Conservation (phyloP, 495 filamentous ascomycete species). For the Tetracladium setigerum region DNA sequence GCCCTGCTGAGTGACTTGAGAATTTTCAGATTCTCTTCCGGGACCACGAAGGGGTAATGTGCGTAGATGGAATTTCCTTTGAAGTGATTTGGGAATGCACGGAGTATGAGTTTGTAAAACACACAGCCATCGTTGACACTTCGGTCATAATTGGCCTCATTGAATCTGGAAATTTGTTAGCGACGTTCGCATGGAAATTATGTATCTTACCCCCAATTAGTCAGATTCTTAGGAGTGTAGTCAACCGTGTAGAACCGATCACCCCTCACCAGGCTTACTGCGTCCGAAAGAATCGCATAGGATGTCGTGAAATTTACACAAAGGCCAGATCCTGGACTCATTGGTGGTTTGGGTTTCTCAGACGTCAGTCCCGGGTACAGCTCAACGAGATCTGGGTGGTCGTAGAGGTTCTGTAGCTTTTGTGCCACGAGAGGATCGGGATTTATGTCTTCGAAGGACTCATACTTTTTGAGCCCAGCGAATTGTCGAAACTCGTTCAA, state of each 20-base stretch:
- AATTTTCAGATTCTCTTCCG: slow-evolving; percentile 65
- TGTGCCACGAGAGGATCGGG: slow-evolving; percentile 65
- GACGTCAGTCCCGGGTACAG: slow-evolving; percentile 77
- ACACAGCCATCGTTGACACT: slow-evolving; percentile 76
- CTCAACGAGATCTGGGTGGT: slow-evolving; percentile 72
- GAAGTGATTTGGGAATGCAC: slow-evolving; percentile 76
- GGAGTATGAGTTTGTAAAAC: slow-evolving; percentile 74
- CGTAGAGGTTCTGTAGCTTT: slow-evolving; percentile 67
- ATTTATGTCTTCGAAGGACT: slow-evolving; percentile 82
- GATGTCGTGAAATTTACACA: slow-evolving; percentile 78
- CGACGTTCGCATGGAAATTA: slow-evolving; percentile 22
- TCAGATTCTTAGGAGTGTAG: slow-evolving; percentile 68
- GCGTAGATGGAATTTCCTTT: slow-evolving; percentile 75
- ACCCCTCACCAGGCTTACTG: slow-evolving; percentile 75
- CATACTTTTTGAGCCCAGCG: slow-evolving; percentile 66
- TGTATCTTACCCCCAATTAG: slow-evolving; percentile 60
- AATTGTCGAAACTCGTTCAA: slow-evolving; percentile 84
- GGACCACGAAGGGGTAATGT: slow-evolving; percentile 81
- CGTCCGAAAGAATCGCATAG: slow-evolving; percentile 77
- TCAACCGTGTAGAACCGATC: slow-evolving; percentile 78
- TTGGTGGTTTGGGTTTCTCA: slow-evolving; percentile 68
- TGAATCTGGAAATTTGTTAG: slow-evolving; percentile 29
- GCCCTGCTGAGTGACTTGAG: slow-evolving; percentile 63
- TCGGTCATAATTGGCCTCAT: slow-evolving; percentile 62
- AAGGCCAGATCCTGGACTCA: slow-evolving; percentile 72